Base-by-base conservation (phyloP, 176 grass and related monocot genomes). In the Avena insularis region DNA sequence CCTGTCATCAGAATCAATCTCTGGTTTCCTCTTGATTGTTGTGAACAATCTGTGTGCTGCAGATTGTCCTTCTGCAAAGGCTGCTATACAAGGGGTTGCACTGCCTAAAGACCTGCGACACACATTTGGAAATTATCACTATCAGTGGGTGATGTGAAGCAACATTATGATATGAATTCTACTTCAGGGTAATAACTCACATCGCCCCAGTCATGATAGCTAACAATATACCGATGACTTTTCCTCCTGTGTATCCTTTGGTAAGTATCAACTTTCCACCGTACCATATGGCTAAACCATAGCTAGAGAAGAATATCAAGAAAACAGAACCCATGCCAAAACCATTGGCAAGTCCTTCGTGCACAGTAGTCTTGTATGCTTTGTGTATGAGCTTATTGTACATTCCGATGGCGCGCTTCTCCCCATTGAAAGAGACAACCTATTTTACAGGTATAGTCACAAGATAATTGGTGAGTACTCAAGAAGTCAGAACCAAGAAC, bases 61-160 rank as follows among this genome's bases (percentile, higher is more conserved):
- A 59, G 93, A 71, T 88, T 90, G 89, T 88, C 95, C 95, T 85
- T 75, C 91, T 80, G 95, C 89, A 87, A 98, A 98, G 60, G 93
- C 91, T 78, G 87, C 60, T 77, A 91, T 77, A 80, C 95, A 93
- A 5, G 95, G 95, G 29, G 93, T 85, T 67, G 95, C 93, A 38
- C 85, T 90, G 14, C 95, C 95, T 80, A 98, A 92, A 43, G 95
- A 95, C 89, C 95, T 98, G 76, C 60, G 27, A 67, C 38, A 64
- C 46, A 53, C 21, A 65, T 62, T 79, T 75, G 1, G 12, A 84
- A 83, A 83, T 50, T 9, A 12, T 47, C 9, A 45, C 53, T 33
- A 71, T 8, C 55, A 72, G 23, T 64, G 21, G 46, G 46, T 21
- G 43, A 29, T 48, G 50, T 46, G 63, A 61, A 76, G 56, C 51